phyloP scores from a whole-genome alignment of 1,139 yeast species.

The Kurtzmaniella quercitrusa region DNA sequence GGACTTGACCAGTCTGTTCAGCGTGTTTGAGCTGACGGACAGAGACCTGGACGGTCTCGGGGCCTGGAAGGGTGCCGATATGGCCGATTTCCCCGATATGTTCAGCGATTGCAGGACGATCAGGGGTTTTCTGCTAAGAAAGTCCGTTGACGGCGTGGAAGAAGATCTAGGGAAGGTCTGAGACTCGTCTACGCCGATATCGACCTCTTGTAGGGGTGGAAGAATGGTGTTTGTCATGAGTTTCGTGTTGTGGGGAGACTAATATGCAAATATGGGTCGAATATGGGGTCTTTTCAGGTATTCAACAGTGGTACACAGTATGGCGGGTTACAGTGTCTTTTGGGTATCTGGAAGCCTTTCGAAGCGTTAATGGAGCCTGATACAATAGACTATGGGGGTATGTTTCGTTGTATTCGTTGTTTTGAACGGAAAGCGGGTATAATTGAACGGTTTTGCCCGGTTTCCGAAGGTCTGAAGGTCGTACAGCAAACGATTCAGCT shows the following conservation, averaged over 20 bases:
- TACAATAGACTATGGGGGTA: no score
- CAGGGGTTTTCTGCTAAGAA: constrained; percentile 1
- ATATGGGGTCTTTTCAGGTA: no score
- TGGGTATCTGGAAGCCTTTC: no score
- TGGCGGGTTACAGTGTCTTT: no score
- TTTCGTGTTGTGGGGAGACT: neutral
- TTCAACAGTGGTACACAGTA: no score
- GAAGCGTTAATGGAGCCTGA: no score
- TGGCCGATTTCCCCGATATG: neutral
- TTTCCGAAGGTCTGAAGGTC: no score
- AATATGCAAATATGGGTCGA: no score
- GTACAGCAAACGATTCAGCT: no score
- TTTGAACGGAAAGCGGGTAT: no score
- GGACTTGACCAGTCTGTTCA: constrained; percentile 10
- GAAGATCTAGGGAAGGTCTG: neutral
- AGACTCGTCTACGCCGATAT: neutral
- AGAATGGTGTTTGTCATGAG: neutral
- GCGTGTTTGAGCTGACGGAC: constrained; percentile 15
- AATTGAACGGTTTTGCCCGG: no score
- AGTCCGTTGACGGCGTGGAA: neutral
- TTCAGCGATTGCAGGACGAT: neutral
- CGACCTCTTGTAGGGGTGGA: neutral
- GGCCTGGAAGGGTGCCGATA: constrained; percentile 14
- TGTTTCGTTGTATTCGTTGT: neutral
- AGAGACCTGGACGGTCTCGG: constrained; percentile 15